Evolutionary conservation across 2,329 filamentous ascomycete species (phyloP), one percentile per base, ranked within the genome.

Genomic region (Microdochium trichocladiopsis): DNA sequence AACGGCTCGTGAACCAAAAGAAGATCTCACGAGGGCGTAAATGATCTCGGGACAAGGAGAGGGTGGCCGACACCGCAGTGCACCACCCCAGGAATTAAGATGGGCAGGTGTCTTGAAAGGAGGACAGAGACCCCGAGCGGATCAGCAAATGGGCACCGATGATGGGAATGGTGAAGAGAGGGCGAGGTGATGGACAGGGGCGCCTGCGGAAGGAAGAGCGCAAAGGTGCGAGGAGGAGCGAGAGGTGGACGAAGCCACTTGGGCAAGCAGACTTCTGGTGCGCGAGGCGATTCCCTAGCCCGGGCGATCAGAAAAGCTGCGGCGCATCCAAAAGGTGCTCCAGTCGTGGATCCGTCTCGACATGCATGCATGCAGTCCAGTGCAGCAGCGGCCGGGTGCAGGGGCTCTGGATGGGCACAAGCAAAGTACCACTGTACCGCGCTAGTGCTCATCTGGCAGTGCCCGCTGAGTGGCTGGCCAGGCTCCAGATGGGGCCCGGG

Each of bases 181-280:
- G 61, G 55, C 54, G 50, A 55, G 53, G 16, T 23, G 18, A 18
- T 18, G 18, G 41, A 45, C 16, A 12, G 41, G 18, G 41, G 14
- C 41, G 41, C 18, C 11, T 10, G 12, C 3, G 18, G 55, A 56
- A 55, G 57, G 58, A 58, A 57, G 59, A 57, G 56, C 41, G 41
- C 41, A 45, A 61, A 62, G 59, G 55, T 63, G 65, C 68, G 67
- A 67, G 66, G 63, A 64, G 66, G 63, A 63, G 62, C 41, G 18
- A 16, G 41, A 45, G n/a, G 9, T n/a, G n/a, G n/a, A 45, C n/a
- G 21, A 45, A 45, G 21, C 16, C n/a, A 45, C 16, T 18, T 18
- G 18, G 41, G 10, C 41, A 3, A 23, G 41, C 5, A 45, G 41
- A 45, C 41, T 45, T 21, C 16, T 45, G 41, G 16, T 45, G 41